phyloP scores from a whole-genome alignment of 78 protist species.

The Trichosphaerium sp. region DNA sequence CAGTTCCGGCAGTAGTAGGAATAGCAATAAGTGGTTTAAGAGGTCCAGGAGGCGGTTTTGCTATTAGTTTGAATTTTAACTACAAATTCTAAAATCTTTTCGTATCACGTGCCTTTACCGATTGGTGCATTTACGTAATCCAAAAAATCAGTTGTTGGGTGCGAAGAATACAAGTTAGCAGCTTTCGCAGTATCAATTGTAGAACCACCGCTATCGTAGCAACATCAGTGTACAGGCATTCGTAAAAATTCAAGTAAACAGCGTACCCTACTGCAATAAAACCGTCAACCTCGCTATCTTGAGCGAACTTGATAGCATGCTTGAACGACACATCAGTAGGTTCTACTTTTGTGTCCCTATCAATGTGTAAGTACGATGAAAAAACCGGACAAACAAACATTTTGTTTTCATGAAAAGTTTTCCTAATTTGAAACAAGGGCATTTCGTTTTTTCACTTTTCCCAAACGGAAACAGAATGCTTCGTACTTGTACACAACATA shows the following conservation, averaged over 20 bases:
- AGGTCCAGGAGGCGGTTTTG: constrained; percentile 38
- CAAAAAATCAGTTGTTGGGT: constrained; percentile 21
- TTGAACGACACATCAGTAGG: constrained; percentile 52
- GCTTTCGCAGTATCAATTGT: constrained; percentile 56
- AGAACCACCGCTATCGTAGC: background rate
- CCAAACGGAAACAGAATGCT: background rate
- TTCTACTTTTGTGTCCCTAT: constrained; percentile 4
- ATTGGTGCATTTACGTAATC: constrained; percentile 54
- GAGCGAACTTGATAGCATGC: background rate
- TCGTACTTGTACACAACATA: constrained; percentile 6
- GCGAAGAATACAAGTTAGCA: constrained; percentile 50
- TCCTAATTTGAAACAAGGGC: background rate
- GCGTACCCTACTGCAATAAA: constrained; percentile 65
- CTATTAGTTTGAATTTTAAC: too few relatives aligned
- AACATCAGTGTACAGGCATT: background rate
- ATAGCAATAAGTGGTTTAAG: constrained; percentile 54
- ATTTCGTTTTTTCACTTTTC: background rate
- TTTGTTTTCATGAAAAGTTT: background rate
- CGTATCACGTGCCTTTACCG: constrained; percentile 39
- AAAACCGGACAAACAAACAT: background rate
- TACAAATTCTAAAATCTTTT: too few relatives aligned
- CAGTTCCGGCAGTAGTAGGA: constrained; percentile 64
- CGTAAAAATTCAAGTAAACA: background rate
- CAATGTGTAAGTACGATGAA: background rate
- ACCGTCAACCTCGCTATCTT: constrained; percentile 15